These are phyloP conservation scores for Podospora pseudopauciseta DNA, from an alignment of 495 filamentous ascomycete genomes.

Conservation along the genomic window DNA sequence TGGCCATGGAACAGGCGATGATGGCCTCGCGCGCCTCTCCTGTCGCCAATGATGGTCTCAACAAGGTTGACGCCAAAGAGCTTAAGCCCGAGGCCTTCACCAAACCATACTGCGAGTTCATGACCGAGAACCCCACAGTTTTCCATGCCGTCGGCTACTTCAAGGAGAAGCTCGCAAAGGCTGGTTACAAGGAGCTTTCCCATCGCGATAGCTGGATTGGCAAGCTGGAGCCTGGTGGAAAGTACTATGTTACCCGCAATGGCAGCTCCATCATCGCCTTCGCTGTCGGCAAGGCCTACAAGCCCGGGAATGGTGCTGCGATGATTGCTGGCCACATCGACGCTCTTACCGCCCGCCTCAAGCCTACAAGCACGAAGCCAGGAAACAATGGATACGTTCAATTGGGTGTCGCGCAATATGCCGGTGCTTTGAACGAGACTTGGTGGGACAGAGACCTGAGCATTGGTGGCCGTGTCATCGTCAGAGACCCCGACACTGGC, in stretches of 20 bases:
- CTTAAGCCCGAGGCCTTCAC: constrained; percentile 61
- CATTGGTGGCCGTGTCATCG: constrained; percentile 82
- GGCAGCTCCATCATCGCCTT: constrained; percentile 86
- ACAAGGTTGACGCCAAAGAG: constrained; percentile 33
- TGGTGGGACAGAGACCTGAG: constrained; percentile 96
- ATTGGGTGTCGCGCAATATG: constrained; percentile 89
- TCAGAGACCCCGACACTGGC: constrained; percentile 65
- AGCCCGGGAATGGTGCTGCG: constrained; percentile 77
- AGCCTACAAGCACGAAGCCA: constrained; percentile 80
- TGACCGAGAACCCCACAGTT: constrained; percentile 85
- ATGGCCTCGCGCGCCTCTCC: constrained; percentile 18
- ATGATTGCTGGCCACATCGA: constrained; percentile 89
- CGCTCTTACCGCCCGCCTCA: constrained; percentile 80
- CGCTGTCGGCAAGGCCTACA: constrained; percentile 72
- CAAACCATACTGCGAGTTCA: constrained; percentile 81
- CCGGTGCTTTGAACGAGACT: constrained; percentile 75
- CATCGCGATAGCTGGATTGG: constrained; percentile 73
- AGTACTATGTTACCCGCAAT: constrained; percentile 86
- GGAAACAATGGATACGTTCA: constrained; percentile 81
- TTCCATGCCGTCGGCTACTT: constrained; percentile 83
- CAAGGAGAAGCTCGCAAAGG: constrained; percentile 61
- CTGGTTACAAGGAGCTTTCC: constrained; percentile 74
- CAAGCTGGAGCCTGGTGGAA: constrained; percentile 74
- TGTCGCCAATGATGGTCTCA: constrained; percentile 11
- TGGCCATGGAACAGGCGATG: constrained; percentile 27